Evolutionary conservation across 805 yeast species (phyloP).

Genomic region (Suhomyces canberraensis): DNA sequence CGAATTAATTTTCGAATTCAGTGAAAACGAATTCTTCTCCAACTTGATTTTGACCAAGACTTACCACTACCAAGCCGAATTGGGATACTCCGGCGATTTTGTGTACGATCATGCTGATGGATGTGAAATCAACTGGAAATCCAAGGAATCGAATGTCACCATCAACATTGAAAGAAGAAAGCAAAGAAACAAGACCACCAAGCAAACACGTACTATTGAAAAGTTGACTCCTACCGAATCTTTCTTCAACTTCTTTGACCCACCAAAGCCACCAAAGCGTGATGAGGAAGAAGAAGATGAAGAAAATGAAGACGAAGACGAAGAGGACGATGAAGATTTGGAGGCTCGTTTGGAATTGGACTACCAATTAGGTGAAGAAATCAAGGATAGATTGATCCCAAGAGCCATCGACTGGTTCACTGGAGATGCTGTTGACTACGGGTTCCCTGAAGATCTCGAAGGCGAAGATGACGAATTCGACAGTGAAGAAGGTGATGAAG

Average conservation of each 20-base stretch:
- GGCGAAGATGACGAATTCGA: constrained; percentile 61
- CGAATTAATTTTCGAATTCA: constrained; percentile 78
- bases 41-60: constrained; percentile 75
- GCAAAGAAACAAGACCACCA: constrained; percentile 94
- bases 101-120: constrained; percentile 98
- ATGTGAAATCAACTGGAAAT: constrained; percentile 75
- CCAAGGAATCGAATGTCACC: constrained; percentile 79
- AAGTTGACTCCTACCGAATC: constrained; percentile 92
- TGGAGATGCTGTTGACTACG: constrained; percentile 87
- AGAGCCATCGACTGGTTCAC: constrained; percentile 99
- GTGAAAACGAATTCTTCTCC: constrained; percentile 69
- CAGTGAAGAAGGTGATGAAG: constrained; percentile 62
- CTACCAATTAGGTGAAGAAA: constrained; percentile 93
- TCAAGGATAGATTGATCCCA: constrained; percentile 93
- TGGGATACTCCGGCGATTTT: constrained; percentile 93
- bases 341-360: constrained; percentile 86
- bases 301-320: constrained; percentile 40
- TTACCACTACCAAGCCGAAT: constrained; percentile 89
- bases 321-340: constrained; percentile 60
- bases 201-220: constrained; percentile 93
- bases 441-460: constrained; percentile 52
- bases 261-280: constrained; percentile 70
- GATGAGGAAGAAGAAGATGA: constrained; percentile 47
- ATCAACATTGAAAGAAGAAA: constrained; percentile 87
- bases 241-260: constrained; percentile 92